Evolutionary conservation across 495 filamentous ascomycete species (phyloP), one percentile per base, ranked within the genome.

Genomic region (Extremus antarcticus): DNA sequence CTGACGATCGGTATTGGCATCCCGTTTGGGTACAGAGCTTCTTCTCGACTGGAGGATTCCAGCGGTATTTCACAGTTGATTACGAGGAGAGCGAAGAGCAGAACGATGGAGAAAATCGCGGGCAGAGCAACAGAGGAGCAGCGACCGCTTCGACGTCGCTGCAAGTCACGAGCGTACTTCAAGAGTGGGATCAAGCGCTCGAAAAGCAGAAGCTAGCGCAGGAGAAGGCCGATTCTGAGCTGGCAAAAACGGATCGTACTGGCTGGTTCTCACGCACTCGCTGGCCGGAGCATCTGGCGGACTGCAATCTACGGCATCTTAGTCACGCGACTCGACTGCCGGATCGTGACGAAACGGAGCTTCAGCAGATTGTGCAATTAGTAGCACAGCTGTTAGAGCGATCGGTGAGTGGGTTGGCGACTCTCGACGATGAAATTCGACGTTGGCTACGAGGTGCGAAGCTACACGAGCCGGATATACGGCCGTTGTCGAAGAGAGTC

Each of bases 41-140:
- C 50, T 53, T 53, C 32, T 15, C 11, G 9, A 10, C 50, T 13
- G 50, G 13, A 13, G 50, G 50, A n/a, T 22, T 53, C 9, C 32
- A 53, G 50, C 25, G 50, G 17, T 40, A 53, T 43, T 53, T 53
- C 38, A 53, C 50, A 25, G 50, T 53, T 10, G 35, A 39, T n/a
- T 39, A 39, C 35, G 35, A 39, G 9, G 35, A n/a, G n/a, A n/a
- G n/a, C n/a, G n/a, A n/a, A n/a, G n/a, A n/a, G n/a, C n/a, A n/a
- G n/a, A n/a, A n/a, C n/a, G n/a, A n/a, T n/a, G n/a, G n/a, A n/a
- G n/a, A n/a, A n/a, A n/a, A n/a, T n/a, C n/a, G n/a, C n/a, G n/a
- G n/a, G n/a, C n/a, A n/a, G n/a, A n/a, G n/a, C n/a, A n/a, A n/a
- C n/a, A n/a, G n/a, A n/a, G n/a, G n/a, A n/a, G n/a, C n/a, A n/a